Evolutionary conservation across 192 early-diverging fungal genomes (phyloP).

Genomic region (Podila clonocystis): DNA sequence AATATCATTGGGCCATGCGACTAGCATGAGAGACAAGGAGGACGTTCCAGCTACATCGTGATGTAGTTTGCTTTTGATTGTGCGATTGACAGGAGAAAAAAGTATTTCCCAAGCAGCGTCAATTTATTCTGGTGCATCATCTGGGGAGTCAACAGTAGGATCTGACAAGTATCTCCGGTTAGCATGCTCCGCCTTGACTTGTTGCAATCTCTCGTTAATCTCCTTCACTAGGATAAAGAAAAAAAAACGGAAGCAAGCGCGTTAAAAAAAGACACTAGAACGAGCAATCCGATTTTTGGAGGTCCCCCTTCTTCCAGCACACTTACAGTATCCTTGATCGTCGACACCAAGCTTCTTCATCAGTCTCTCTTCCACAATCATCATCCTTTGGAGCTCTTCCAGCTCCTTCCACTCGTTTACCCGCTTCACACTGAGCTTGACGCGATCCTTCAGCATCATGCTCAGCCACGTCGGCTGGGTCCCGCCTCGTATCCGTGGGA

Average conservation of each 20-base stretch:
- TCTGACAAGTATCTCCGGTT: neutral
- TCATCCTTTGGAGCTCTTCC: slow-evolving; percentile 37
- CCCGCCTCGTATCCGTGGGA: slow-evolving; percentile 53
- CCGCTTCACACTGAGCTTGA: slow-evolving; percentile 33
- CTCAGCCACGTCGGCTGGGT: slow-evolving; percentile 54
- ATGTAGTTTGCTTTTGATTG: too few relatives aligned
- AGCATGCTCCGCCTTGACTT: slow-evolving; percentile 4
- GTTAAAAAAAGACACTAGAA: neutral
- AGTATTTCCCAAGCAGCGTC: too few relatives aligned
- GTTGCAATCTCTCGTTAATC: slow-evolving; percentile 12
- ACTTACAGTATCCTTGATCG: slow-evolving; percentile 51
- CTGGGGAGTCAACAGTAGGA: too few relatives aligned
- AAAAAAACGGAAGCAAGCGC: neutral
- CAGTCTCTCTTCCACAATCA: slow-evolving; percentile 47
- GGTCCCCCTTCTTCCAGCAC: neutral
- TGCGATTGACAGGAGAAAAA: too few relatives aligned
- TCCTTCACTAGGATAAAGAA: slow-evolving; percentile 9
- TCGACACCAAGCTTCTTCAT: slow-evolving; percentile 36
- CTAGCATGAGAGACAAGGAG: too few relatives aligned
- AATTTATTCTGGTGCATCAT: too few relatives aligned
- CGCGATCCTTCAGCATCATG: slow-evolving; percentile 61
- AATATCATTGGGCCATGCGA: too few relatives aligned
- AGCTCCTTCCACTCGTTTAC: slow-evolving; percentile 48
- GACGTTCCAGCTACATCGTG: too few relatives aligned
- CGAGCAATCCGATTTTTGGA: too few relatives aligned